Evolutionary conservation across 192 early-diverging fungal genomes (phyloP).

Genomic region (Backusella luteola): DNA sequence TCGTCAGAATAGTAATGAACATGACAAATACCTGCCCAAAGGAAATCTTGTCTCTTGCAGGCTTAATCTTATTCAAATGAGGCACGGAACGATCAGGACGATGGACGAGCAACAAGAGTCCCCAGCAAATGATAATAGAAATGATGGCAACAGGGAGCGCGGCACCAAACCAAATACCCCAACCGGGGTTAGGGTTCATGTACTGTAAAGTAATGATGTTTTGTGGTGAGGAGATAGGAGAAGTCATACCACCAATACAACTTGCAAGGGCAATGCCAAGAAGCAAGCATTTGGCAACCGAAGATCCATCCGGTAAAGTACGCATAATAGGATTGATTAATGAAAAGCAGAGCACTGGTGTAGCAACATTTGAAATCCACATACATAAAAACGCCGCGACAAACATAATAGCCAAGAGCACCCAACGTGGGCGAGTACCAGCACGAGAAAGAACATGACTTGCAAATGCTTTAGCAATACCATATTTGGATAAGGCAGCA

Average conservation of each 20-base stretch:
- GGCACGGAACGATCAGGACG: conserved; percentile 53
- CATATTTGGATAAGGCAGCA: conserved; percentile 70
- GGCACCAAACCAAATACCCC: conserved; percentile 72
- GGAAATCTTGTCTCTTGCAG: conserved; percentile 40
- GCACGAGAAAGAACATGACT: conserved; percentile 65
- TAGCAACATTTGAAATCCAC: conserved; percentile 83
- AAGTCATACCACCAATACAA: conserved; percentile 76
- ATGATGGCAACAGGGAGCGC: conserved; percentile 63
- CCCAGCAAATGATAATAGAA: conserved; percentile 65
- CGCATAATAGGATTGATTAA: conserved; percentile 70
- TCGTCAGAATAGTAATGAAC: conserved; percentile 58
- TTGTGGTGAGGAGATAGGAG: conserved; percentile 78
- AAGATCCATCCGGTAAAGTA: conserved; percentile 57
- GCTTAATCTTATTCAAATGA: conserved; percentile 42
- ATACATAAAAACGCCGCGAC: conserved; percentile 73
- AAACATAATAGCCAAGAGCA: conserved; percentile 75
- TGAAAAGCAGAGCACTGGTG: conserved; percentile 81
- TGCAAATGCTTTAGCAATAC: conserved; percentile 71
- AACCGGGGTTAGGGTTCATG: conserved; percentile 69
- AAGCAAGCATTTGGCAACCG: conserved; percentile 64
- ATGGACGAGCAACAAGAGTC: conserved; percentile 59
- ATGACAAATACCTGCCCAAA: conserved; percentile 57
- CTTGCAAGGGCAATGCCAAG: conserved; percentile 77
- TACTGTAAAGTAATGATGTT: conserved; percentile 74
- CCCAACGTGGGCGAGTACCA: conserved; percentile 65